phyloP scores from a whole-genome alignment of 2,329 filamentous ascomycete species.

The Fusarium pseudocircinatum region DNA sequence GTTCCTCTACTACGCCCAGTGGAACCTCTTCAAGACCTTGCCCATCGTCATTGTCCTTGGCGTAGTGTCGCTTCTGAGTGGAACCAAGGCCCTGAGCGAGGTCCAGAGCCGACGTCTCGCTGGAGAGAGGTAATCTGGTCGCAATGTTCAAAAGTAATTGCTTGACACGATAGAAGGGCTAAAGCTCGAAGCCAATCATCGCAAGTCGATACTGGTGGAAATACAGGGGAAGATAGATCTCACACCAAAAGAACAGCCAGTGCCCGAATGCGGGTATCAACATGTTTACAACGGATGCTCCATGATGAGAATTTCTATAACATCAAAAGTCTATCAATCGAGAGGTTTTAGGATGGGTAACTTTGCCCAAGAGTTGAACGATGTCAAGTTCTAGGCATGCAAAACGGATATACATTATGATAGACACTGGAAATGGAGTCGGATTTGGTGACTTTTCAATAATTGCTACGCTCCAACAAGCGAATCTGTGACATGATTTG shows the following conservation, averaged over 20 bases:
- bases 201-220: neutral
- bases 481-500: neutral
- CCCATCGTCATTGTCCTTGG: slow-evolving; percentile 76
- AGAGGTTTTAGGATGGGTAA: neutral
- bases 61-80: slow-evolving; percentile 81
- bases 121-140: slow-evolving; percentile 65
- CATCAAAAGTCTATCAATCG: slow-evolving; percentile 2
- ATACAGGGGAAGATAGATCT: neutral
- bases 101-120: slow-evolving; percentile 88
- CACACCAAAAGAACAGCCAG: neutral
- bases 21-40: slow-evolving; percentile 91
- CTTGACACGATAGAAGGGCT: slow-evolving; percentile 16
- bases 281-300: neutral
- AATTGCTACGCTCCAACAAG: neutral
- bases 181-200: neutral
- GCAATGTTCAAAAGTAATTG: neutral
- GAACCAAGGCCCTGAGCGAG: slow-evolving; percentile 89
- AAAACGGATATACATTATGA: slow-evolving; percentile 15
- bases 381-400: neutral
- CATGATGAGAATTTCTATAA: neutral
- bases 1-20: slow-evolving; percentile 91
- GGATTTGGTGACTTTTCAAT: neutral
- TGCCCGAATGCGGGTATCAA: neutral
- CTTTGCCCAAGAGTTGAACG: neutral
- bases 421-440: slow-evolving; percentile 17